Conservation (phyloP, 306 rosid genomes). For the Trifolium repens region DNA sequence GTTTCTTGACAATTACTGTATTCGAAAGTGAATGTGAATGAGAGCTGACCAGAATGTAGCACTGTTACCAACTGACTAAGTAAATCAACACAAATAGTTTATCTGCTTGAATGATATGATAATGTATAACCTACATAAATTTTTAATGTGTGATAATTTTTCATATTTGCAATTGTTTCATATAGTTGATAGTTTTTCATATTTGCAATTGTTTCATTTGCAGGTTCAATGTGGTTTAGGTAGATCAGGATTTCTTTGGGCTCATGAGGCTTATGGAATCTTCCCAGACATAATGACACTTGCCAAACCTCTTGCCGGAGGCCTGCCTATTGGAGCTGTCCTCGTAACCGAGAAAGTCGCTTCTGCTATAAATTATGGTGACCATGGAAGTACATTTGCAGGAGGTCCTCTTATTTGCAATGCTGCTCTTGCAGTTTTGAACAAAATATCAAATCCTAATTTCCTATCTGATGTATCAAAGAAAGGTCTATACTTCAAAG, state of each 20-base stretch:
- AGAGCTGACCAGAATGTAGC: neutral
- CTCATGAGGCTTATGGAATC: slow-evolving; percentile 73
- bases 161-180: neutral
- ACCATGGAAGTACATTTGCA: slow-evolving; percentile 95
- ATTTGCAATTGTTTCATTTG: slow-evolving; percentile 4
- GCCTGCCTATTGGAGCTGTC: slow-evolving; percentile 88
- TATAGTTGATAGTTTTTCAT: neutral
- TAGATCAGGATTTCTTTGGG: slow-evolving; percentile 85
- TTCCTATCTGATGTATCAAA: slow-evolving; percentile 67
- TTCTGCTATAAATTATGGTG: slow-evolving; percentile 74
- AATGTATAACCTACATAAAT: neutral
- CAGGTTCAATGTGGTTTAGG: slow-evolving; percentile 98
- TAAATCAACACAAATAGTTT: neutral
- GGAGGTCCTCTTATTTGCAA: slow-evolving; percentile 75
- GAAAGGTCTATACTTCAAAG: slow-evolving; percentile 72
- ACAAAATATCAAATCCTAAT: slow-evolving; percentile 66
- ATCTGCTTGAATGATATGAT: slow-evolving; percentile 4
- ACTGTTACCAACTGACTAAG: neutral
- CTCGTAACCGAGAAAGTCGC: slow-evolving; percentile 80
- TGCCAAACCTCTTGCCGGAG: slow-evolving; percentile 97
- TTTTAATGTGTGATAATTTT: neutral
- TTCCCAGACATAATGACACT: slow-evolving; percentile 95
- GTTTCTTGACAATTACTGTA: neutral
- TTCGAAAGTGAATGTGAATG: neutral
- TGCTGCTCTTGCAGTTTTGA: slow-evolving; percentile 76